Evolutionary conservation across 2,329 filamentous ascomycete species (phyloP), one percentile per base, ranked within the genome.

Genomic region (Bipolaris victoriae): DNA sequence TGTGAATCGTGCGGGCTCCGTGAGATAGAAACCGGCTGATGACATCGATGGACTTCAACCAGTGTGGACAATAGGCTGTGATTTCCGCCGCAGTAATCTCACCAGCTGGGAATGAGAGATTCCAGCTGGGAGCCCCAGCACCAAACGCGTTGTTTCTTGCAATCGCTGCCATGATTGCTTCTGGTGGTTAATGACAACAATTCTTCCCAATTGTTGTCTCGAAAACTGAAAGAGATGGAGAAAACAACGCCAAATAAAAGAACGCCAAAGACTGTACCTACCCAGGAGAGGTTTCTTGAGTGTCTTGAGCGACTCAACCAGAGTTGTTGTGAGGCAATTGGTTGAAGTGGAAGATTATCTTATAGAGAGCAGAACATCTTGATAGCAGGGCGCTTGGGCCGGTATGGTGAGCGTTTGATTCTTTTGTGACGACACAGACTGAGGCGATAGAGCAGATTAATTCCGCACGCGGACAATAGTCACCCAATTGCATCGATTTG

Each of bases 41-140:
- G 0, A 74, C 65, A 44, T 72, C 66, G 20, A 61, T 36, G 1
- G 61, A 67, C 46, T 70, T 68, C 33, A 72, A 58, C 60, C 63
- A 69, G 5, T 68, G 58, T 1, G 72, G 71, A 4, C 68, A 46
- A 29, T 72, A 73, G 0, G 63, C 60, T 0, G 70, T 24, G 7
- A 73, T 55, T 41, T 75, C 71, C 1, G 62, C 58, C 0, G 64
- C 65, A 1, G 71, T 73, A 29, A 73, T 15, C 35, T 72, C 71
- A 37, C 60, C 67, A 6, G 43, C 16, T 7, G 69, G 70, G 29
- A 72, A 72, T 1, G 60, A 37, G 3, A 69, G 44, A 31, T 68
- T 66, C 62, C 63, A 66, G 35, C 63, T 66, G 2, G 66, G 64
- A 22, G 57, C 55, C 13, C 55, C 52, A 2, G 31, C 26, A 4